Conservation (phyloP, 2,329 filamentous ascomycete genomes). For the Diplodia scrobiculata region DNA sequence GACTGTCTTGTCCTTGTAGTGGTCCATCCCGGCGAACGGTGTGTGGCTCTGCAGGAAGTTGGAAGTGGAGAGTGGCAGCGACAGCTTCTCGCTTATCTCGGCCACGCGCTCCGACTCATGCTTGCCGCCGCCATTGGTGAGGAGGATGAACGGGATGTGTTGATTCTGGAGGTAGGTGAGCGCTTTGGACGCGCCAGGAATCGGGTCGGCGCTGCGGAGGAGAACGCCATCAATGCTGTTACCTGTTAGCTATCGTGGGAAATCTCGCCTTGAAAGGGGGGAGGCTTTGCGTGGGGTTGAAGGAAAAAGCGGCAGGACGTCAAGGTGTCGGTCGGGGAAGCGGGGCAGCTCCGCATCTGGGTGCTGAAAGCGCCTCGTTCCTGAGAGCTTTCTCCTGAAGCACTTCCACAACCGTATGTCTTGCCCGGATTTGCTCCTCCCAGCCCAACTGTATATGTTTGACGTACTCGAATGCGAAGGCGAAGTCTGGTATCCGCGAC, state of each 20-base stretch:
- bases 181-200: conserved; percentile 75
- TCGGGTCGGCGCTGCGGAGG: conserved; percentile 74
- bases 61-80: conserved; percentile 63
- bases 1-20: conserved; percentile 58
- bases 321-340: conserved; percentile 41
- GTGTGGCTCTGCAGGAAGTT: conserved; percentile 91
- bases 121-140: conserved; percentile 94
- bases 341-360: conserved; percentile 11
- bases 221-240: conserved; percentile 90
- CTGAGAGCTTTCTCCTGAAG: neutral
- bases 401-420: neutral
- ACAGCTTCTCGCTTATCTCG: conserved; percentile 68
- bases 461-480: conserved; percentile 60
- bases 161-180: conserved; percentile 72
- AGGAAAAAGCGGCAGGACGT: conserved; percentile 28
- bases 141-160: conserved; percentile 84
- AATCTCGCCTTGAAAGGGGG: neutral
- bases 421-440: neutral
- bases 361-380: conserved; percentile 34
- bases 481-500: conserved; percentile 48
- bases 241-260: conserved; percentile 35
- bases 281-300: neutral
- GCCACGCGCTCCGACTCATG: conserved; percentile 72
- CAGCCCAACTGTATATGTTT: neutral
- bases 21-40: conserved; percentile 69